Conservation (phyloP, 169 alveolate species). For the Plasmodium knowlesi region DNA sequence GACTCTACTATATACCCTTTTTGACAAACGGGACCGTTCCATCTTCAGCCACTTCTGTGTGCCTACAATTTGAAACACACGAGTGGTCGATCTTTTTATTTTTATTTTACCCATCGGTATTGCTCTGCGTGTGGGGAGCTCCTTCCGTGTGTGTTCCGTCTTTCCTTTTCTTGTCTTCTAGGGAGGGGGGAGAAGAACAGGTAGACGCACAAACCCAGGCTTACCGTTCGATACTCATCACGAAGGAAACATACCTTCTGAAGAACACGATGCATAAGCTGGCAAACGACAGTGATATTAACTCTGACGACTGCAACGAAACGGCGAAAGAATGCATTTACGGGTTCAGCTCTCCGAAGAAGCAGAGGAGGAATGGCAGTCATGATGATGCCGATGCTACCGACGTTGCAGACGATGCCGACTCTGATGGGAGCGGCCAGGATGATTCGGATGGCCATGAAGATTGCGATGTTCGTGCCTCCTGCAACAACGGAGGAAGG, state of each 20-base stretch:
- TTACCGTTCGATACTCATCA: background rate
- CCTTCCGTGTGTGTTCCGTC: background rate
- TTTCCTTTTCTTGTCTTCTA: background rate
- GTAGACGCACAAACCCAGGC: background rate
- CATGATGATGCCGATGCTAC: background rate
- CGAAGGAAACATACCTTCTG: background rate
- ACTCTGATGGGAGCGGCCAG: background rate
- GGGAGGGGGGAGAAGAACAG: background rate
- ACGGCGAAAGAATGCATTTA: slow-evolving; percentile 73
- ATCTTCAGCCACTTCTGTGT: background rate
- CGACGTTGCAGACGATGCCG: no score
- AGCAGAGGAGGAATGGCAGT: background rate
- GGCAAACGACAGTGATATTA: slow-evolving; percentile 51
- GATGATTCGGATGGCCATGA: background rate
- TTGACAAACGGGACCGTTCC: background rate
- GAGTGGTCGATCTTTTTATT: background rate
- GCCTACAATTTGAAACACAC: background rate
- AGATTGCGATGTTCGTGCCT: background rate
- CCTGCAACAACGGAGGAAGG: background rate
- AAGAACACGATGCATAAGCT: slow-evolving; percentile 39
- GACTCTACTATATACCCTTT: no score
- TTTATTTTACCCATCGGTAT: background rate
- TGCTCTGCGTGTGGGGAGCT: background rate
- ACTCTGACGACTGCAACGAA: slow-evolving; percentile 67
- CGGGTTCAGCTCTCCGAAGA: slow-evolving; percentile 41